These are phyloP conservation scores for Naganishia albida DNA, from an alignment of 1,284 basidiomycete genomes.

Conservation along the genomic window DNA sequence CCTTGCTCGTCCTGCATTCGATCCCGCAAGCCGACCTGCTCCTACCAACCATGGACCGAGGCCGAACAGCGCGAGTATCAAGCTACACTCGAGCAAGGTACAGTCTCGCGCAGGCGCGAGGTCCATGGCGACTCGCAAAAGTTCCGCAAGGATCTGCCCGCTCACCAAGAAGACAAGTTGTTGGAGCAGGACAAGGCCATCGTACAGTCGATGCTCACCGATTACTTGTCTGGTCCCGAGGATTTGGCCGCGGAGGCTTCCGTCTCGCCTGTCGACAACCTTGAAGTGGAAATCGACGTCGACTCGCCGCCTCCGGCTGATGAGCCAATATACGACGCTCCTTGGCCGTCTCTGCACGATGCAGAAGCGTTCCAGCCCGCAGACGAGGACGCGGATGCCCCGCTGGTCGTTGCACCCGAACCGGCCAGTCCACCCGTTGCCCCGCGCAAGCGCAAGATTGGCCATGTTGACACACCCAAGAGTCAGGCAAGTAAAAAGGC, in stretches of 20 bases:
- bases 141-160: not conserved
- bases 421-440: not conserved
- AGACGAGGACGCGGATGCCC: not conserved
- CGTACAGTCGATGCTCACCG: conserved; percentile 20
- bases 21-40: not conserved
- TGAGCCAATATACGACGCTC: conserved; percentile 11
- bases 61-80: conserved; percentile 5
- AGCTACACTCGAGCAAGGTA: conserved; percentile 4
- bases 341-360: conserved; percentile 20
- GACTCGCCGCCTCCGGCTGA: not conserved
- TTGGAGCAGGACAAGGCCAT: conserved; percentile 3
- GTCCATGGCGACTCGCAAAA: conserved; percentile 1
- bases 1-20: conserved; percentile 11
- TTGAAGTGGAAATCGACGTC: conserved; percentile 14
- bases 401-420: not conserved
- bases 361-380: conserved; percentile 1
- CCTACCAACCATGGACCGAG: conserved; percentile 9
- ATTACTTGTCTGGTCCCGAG: not conserved
- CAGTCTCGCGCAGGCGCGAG: conserved; percentile 2
- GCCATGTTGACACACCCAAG: not conserved
- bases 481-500: not conserved
- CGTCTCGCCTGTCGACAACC: not conserved
- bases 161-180: conserved; percentile 2
- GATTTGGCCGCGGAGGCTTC: not conserved
- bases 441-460: conserved; percentile 11